Percentiles rank a stretch among this genome's conserved stretches.
phyloP scores from a whole-genome alignment of 2,329 filamentous ascomycete species.

The Fusarium sp. region DNA sequence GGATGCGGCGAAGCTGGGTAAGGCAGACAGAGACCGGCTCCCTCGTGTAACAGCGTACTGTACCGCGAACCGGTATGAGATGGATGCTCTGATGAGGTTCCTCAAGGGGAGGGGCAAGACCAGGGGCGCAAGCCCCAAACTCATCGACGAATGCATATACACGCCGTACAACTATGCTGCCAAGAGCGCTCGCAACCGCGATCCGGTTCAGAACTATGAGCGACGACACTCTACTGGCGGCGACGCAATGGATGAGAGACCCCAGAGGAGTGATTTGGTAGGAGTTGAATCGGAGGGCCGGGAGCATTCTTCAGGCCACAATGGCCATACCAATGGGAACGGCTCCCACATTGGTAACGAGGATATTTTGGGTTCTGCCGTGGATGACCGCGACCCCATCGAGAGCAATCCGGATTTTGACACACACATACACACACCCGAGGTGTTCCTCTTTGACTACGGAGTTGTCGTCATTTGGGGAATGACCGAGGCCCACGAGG shows the following conservation, averaged over 20 bases:
- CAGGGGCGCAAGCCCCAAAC: conserved; percentile 82
- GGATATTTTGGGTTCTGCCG: conserved; percentile 47
- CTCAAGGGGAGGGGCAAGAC: conserved; percentile 83
- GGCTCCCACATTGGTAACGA: conserved; percentile 43
- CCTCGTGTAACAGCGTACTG: conserved; percentile 97
- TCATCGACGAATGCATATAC: conserved; percentile 98
- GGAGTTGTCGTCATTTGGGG: conserved; percentile 98
- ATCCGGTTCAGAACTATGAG: conserved; percentile 61
- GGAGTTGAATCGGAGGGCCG: conserved; percentile 44
- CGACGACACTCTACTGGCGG: conserved; percentile 80
- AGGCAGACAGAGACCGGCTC: conserved; percentile 85
- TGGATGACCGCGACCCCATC: conserved; percentile 50
- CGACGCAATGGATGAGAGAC: conserved; percentile 55
- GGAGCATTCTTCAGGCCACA: conserved; percentile 42
- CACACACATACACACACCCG: conserved; percentile 86
- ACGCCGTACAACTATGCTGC: conserved; percentile 82
- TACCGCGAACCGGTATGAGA: conserved; percentile 88
- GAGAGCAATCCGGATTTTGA: conserved; percentile 75
- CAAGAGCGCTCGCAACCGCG: conserved; percentile 48
- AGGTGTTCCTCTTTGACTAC: conserved; percentile 96
- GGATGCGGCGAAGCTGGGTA: conserved; percentile 90
- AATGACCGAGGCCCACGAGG: conserved; percentile 90
- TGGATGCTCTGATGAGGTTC: conserved; percentile 89
- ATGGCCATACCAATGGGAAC: conserved; percentile 39
- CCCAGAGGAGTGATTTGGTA: conserved; percentile 67